Base-by-base conservation (phyloP, 2,329 filamentous ascomycete species). In the Pseudogymnoascus sp. region DNA sequence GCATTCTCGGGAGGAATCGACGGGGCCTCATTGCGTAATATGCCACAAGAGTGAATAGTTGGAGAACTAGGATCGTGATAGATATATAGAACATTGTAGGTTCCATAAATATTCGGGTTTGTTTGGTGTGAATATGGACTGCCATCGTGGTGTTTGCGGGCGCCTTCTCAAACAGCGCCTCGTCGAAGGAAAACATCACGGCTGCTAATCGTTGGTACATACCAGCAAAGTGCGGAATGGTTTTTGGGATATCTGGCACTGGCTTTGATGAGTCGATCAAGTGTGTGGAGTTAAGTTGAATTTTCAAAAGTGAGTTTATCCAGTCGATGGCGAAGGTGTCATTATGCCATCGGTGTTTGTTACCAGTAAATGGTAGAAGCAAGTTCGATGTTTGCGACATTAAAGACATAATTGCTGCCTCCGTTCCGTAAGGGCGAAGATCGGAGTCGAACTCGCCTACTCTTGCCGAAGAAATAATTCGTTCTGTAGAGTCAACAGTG, bases 31-130 rank as follows among this genome's bases (percentile, higher is more conserved):
- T 63, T 0, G 68, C 10, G 59, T 82, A 84, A 3, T 82, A 71
- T 0, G 71, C 0, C 0, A 74, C n/a, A 0, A 76, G 74, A 0
- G 77, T 74, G 0, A 77, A 6, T 0, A 76, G 64, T 41, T 83
- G 78, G 0, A 76, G 18, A 0, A 52, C 63, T 0, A 85, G 62
- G 0, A 84, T 75, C 0, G 61, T 62, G 5, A 79, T 67, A 0
- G 74, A 71, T 0, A 82, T 73, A 3, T 71, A 65, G 48, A 82
- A 78, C 18, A 81, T 77, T 0, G 73, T 61, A 0, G 64, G 63
- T 0, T 77, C 77, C 30, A 84, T 67, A 52, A 84, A 80, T 0
- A 84, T 74, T 0, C 78, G 72, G 0, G 69, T 74, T 18, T 79
- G 72, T 0, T 61, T 59, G 0, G 63, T 65, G 0, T 67, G 58